Conservation (phyloP, 164 flowering plant species). For the Chimonanthus praecox region DNA sequence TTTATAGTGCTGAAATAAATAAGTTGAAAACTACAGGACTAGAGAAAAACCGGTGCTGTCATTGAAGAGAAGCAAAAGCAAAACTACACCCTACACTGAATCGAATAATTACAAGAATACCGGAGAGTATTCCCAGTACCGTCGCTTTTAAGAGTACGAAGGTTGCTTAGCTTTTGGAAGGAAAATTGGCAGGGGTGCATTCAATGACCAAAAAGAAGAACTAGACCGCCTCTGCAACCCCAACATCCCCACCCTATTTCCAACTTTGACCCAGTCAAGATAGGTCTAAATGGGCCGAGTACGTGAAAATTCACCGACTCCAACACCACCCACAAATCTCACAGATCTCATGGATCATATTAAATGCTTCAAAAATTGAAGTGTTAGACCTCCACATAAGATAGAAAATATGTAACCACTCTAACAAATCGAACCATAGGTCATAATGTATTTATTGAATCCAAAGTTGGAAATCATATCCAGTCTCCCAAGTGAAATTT, state of each 20-base stretch:
- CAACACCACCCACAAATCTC: background rate
- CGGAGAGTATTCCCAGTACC: background rate
- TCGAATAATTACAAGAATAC: background rate
- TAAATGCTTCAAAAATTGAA: too few species aligned
- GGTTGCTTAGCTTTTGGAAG: background rate
- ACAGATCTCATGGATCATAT: too few species aligned
- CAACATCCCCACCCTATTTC: too few species aligned
- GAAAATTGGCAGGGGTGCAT: background rate
- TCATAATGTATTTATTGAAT: too few species aligned
- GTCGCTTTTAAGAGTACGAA: background rate
- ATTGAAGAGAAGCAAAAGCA: slow-evolving; percentile 2
- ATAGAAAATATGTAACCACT: too few species aligned
- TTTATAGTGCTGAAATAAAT: background rate
- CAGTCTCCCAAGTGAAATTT: too few species aligned
- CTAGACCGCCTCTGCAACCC: background rate
- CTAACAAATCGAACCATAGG: too few species aligned
- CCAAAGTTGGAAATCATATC: too few species aligned
- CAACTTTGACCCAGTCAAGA: background rate
- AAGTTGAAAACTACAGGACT: too few species aligned
- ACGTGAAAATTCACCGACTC: background rate
- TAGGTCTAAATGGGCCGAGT: background rate
- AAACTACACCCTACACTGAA: background rate
- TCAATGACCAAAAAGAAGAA: background rate
- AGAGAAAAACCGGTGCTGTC: background rate
- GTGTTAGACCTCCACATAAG: too few species aligned